phyloP scores from a whole-genome alignment of 768 basidiomycete genomes.

The Sarcodon sp. region DNA sequence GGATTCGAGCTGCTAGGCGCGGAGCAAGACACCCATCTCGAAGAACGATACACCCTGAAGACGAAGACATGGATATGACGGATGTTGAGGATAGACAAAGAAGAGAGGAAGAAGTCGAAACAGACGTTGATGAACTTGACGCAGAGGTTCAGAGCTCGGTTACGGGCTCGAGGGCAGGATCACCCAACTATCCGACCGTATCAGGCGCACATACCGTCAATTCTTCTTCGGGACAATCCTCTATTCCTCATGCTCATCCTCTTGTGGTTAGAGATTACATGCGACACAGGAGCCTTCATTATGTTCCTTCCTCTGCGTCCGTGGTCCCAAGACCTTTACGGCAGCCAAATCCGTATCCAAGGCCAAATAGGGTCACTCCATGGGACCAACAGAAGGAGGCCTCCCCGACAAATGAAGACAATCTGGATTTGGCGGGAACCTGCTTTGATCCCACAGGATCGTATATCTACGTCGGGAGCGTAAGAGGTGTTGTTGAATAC shows the following conservation, averaged over 20 bases:
- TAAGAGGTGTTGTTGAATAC: constrained; percentile 66
- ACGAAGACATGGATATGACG: constrained; percentile 8
- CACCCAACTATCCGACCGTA: constrained; percentile 19
- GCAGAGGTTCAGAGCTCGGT: constrained; percentile 41
- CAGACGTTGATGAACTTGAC: constrained; percentile 29
- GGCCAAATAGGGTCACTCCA: too few relatives aligned
- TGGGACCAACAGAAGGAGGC: too few relatives aligned
- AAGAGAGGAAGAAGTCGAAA: constrained; percentile 33
- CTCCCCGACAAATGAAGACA: constrained; percentile 15
- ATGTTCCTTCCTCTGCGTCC: too few relatives aligned
- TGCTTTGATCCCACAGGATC: constrained; percentile 64
- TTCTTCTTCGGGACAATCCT: constrained; percentile 7
- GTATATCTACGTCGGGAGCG: constrained; percentile 56
- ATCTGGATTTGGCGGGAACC: constrained; percentile 52
- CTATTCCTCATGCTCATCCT: constrained; percentile 15
- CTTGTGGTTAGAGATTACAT: not conserved
- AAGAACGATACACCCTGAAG: constrained; percentile 8
- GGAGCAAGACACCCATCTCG: not conserved
- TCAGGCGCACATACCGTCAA: too few relatives aligned
- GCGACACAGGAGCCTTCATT: too few relatives aligned
- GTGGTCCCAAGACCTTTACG: too few relatives aligned
- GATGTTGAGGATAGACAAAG: constrained; percentile 18
- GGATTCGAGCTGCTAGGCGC: constrained; percentile 18
- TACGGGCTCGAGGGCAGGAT: constrained; percentile 32
- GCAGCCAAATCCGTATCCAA: too few relatives aligned